phyloP scores from a whole-genome alignment of 1,284 basidiomycete species.

The Fomitiporia mediterranea region DNA sequence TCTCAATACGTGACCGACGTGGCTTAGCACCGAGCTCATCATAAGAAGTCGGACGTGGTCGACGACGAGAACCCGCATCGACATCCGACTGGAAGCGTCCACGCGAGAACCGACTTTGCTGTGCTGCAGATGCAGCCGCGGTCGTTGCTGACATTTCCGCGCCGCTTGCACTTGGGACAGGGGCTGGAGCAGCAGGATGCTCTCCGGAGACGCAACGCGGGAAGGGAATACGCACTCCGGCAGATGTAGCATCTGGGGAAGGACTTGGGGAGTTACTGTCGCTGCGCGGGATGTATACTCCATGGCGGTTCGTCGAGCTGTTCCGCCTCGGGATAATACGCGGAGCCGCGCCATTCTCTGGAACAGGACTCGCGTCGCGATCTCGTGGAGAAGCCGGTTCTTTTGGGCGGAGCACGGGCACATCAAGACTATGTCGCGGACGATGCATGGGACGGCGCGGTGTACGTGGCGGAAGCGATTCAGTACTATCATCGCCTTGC shows the following conservation, averaged over 20 bases:
- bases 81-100: conserved; percentile 57
- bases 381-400: conserved; percentile 40
- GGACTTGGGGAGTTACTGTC: conserved; percentile 31
- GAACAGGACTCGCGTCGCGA: conserved; percentile 52
- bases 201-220: conserved; percentile 52
- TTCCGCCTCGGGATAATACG: conserved; percentile 49
- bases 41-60: conserved; percentile 58
- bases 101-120: conserved; percentile 41
- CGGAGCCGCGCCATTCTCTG: conserved; percentile 19
- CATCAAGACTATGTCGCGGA: conserved; percentile 50
- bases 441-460: conserved; percentile 56
- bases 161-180: background rate
- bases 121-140: conserved; percentile 16
- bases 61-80: conserved; percentile 53
- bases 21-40: conserved; percentile 49
- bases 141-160: conserved; percentile 3
- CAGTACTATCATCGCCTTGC: conserved; percentile 43
- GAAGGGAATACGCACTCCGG: conserved; percentile 47
- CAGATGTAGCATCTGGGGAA: conserved; percentile 25
- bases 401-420: conserved; percentile 49
- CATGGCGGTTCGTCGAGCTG: conserved; percentile 52
- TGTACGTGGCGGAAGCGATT: conserved; percentile 41
- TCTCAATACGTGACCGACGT: conserved; percentile 57
- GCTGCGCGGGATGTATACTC: conserved; percentile 43
- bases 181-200: conserved; percentile 21